Evolutionary conservation across 2,329 filamentous ascomycete species (phyloP), one percentile per base, ranked within the genome.

Genomic region (Teratosphaeria nubilosa): DNA sequence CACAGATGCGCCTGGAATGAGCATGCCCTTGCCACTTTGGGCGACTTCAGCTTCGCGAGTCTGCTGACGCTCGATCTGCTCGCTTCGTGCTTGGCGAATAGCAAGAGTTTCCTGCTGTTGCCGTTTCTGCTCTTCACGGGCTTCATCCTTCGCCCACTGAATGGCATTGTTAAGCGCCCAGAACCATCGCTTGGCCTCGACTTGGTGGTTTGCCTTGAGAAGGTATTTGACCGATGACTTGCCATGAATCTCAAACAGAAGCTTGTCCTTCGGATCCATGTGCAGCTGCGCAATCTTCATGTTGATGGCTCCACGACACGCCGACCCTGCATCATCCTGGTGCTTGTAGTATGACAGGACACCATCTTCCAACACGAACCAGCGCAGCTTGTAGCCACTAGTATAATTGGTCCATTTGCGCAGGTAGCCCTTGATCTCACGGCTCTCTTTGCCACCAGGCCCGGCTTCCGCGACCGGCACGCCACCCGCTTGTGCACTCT

Each of bases 341-440:
- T 97, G 90, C 76, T 99, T 99, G 78, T 97, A 99, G 76, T 99
- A 99, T 74, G 94, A 97, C 64, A 99, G 75, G 13, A 99, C 92
- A 13, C 94, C 94, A 70, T 99, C 94, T 71, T 99, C 94, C 9
- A 99, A 82, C 14, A 97, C 94, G 70, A 99, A 99, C 91, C 92
- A 99, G 60, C 94, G 82, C 63, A 99, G 74, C 76, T 99, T 96
- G 76, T 96, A 99, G 9, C 94, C 94, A 70, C 89, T 91, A 24
- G 92, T 91, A 72, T 99, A 99, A 72, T 99, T 99, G 53, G 94
- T 99, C 94, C 94, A 99, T 73, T 99, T 99, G 76, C 96, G 97
- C 58, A 99, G 79, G 72, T 97, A 99, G 6, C 94, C 94, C 76
- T 95, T 96, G 89, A 99, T 97, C 74, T 97, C 92, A 53, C 91